Percentiles rank a stretch among this genome's conserved stretches.
These are phyloP conservation scores for Dactylellina haptotyla DNA, from an alignment of 2,329 filamentous ascomycete species.

Conservation along the genomic window DNA sequence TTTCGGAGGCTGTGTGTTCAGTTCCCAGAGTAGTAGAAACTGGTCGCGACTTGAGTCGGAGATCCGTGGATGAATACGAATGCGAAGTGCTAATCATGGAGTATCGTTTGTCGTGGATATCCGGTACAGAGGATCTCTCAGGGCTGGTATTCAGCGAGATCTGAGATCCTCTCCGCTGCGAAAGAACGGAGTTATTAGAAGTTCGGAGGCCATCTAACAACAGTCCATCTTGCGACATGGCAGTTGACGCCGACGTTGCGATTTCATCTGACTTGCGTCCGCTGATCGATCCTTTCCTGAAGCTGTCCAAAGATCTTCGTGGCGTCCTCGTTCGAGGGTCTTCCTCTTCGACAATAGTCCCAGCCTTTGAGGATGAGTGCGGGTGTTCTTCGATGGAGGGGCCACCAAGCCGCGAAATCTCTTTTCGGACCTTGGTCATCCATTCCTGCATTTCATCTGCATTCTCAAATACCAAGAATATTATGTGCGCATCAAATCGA, in stretches of 20 bases:
- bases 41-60: slow-evolving; percentile 43
- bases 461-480: slow-evolving; percentile 47
- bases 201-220: slow-evolving; percentile 49
- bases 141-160: slow-evolving; percentile 48
- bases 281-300: slow-evolving; percentile 37
- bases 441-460: slow-evolving; percentile 54
- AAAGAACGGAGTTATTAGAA: slow-evolving; percentile 34
- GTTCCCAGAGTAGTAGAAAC: slow-evolving; percentile 45
- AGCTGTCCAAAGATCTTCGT: slow-evolving; percentile 37
- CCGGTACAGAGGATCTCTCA: slow-evolving; percentile 34
- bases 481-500: slow-evolving; percentile 42
- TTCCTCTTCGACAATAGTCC: slow-evolving; percentile 44
- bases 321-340: slow-evolving; percentile 26
- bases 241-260: slow-evolving; percentile 43
- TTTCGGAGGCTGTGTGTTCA: slow-evolving; percentile 44
- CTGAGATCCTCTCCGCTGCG: slow-evolving; percentile 37
- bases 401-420: slow-evolving; percentile 44
- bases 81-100: slow-evolving; percentile 37
- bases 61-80: slow-evolving; percentile 43
- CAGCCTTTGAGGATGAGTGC: slow-evolving; percentile 27
- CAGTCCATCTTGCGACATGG: slow-evolving; percentile 45
- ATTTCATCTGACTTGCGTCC: slow-evolving; percentile 51
- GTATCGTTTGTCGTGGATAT: slow-evolving; percentile 27
- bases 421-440: slow-evolving; percentile 42
- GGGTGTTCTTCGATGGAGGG: slow-evolving; percentile 41